phyloP scores from a whole-genome alignment of 192 early-diverging fungal species.

The Coemansia sp. region DNA sequence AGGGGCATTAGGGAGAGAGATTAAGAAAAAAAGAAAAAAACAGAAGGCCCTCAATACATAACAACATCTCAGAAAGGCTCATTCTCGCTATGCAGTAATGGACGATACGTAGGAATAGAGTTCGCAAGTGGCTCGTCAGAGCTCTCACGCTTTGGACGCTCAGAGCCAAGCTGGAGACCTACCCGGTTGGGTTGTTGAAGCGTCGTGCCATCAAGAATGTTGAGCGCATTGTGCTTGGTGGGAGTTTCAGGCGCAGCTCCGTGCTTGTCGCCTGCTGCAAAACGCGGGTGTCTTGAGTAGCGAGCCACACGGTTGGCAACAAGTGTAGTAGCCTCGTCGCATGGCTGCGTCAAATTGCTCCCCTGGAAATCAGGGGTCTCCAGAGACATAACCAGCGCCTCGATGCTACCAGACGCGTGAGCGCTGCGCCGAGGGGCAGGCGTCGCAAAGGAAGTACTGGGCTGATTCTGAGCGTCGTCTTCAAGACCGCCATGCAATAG shows the following conservation, averaged over 20 bases:
- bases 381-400: constrained; percentile 28
- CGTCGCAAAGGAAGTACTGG: constrained; percentile 7
- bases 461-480: neutral
- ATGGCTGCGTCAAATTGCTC: neutral
- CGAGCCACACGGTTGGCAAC: constrained; percentile 8
- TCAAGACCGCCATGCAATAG: neutral
- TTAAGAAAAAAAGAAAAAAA: neutral
- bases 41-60: neutral
- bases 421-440: constrained; percentile 23
- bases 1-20: neutral
- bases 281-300: neutral
- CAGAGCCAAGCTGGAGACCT: neutral
- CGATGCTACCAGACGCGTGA: constrained; percentile 16
- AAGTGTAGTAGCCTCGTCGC: constrained; percentile 31
- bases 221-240: constrained; percentile 17
- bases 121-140: constrained; percentile 11
- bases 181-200: constrained; percentile 33
- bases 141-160: neutral
- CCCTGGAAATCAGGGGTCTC: constrained; percentile 41
- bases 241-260: constrained; percentile 13
- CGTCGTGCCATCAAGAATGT: constrained; percentile 16
- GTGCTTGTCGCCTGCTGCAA: neutral
- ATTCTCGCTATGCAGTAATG: constrained; percentile 6
- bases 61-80: neutral
- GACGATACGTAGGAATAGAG: neutral